Evolutionary conservation across 2,329 filamentous ascomycete species (phyloP), one percentile per base, ranked within the genome.

Genomic region (Colletotrichum caudatum): DNA sequence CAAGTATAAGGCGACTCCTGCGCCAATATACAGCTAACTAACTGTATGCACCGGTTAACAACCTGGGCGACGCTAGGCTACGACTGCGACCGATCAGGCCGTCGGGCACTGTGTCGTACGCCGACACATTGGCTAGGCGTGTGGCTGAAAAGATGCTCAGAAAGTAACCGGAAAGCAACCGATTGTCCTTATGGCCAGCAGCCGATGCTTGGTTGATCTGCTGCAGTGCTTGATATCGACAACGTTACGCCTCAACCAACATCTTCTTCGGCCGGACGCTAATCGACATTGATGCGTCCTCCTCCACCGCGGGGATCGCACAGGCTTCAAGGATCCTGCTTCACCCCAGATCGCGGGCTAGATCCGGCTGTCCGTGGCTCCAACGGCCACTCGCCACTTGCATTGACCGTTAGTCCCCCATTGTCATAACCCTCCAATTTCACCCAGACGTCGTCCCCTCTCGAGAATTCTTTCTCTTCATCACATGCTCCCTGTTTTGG

Each of bases 81-180:
- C 39, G 29, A 41, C 41, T 41, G 56, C 39, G 29, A 41, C 41
- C 23, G 18, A 66, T 60, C 26, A 23, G 26, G 33, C n/a, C 23
- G 41, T 18, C 41, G 16, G 53, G 39, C 67, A 70, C 56, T 66
- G 67, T 57, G 62, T 59, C 8, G 39, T 26, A 56, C 65, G 48
- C 23, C 46, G 48, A 39, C 62, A 64, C 33, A 39, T 48, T 57
- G 44, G 62, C 46, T 23, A 35, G 33, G 35, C 37, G 35, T 26
- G 1, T 33, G 51, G 35, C 66, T 39, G 5, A 29, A 54, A 41
- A 56, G 41, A 23, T 23, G 23, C 14, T 5, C 14, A 39, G 54
- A 39, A 59, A 35, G 11, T 26, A 26, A n/a, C 29, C 16, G n/a
- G 29, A 39, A 39, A 29, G 16, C 59, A 39, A 33, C 33, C 59